A percentile compares a stretch with the other conserved stretches of the same genome.
Conservation (phyloP, 2,329 filamentous ascomycete species). For the Pyrenochaeta sp. region DNA sequence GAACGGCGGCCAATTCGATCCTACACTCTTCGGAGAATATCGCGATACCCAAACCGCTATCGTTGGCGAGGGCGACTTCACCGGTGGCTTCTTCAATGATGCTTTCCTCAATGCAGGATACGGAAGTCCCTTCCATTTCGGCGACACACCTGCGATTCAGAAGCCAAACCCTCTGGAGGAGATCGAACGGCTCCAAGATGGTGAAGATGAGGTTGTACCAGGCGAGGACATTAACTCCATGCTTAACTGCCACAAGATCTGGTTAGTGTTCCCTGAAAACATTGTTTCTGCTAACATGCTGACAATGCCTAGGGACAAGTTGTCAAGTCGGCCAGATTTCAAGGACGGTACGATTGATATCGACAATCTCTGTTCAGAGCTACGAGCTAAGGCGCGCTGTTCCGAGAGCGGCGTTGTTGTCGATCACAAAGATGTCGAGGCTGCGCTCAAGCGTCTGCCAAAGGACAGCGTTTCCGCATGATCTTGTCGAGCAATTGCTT, state of each 20-base stretch:
- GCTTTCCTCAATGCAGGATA: slow-evolving; percentile 82
- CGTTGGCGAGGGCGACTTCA: slow-evolving; percentile 71
- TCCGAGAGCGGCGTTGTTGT: slow-evolving; percentile 91
- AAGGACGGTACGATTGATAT: slow-evolving; percentile 92
- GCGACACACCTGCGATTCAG: slow-evolving; percentile 54
- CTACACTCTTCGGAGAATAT: slow-evolving; percentile 90
- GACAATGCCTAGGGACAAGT: slow-evolving; percentile 76
- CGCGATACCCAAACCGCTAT: slow-evolving; percentile 88
- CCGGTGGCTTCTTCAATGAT: slow-evolving; percentile 75
- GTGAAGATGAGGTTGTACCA: slow-evolving; percentile 71
- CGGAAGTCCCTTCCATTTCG: slow-evolving; percentile 79
- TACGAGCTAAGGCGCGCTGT: slow-evolving; percentile 95
- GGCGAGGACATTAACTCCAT: slow-evolving; percentile 69
- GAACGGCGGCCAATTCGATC: slow-evolving; percentile 87
- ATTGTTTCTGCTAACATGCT: slow-evolving; percentile 3
- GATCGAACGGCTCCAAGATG: slow-evolving; percentile 78
- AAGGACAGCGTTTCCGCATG: slow-evolving; percentile 31
- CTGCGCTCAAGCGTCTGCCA: slow-evolving; percentile 56
- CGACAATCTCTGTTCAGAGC: slow-evolving; percentile 88
- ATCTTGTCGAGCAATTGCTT: slow-evolving; percentile 6
- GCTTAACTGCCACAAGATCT: slow-evolving; percentile 89
- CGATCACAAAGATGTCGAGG: slow-evolving; percentile 86
- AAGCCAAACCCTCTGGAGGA: slow-evolving; percentile 75
- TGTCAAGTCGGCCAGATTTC: slow-evolving; percentile 86
- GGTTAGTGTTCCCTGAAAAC: slow-evolving; percentile 67